phyloP scores from a whole-genome alignment of 2,329 filamentous ascomycete species.

The Stagonosporopsis vannaccii region DNA sequence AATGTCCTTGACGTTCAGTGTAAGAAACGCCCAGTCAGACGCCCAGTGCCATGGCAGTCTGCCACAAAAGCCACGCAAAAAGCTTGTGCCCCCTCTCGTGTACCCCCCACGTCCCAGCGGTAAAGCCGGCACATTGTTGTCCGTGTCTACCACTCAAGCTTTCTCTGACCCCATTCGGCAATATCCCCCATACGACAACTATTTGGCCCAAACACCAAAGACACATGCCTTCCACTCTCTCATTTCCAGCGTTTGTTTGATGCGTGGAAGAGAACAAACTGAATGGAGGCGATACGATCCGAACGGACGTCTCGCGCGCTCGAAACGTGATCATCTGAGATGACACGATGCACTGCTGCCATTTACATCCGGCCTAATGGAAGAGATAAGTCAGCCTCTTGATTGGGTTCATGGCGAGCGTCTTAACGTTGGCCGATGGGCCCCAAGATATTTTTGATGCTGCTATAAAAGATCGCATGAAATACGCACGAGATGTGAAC shows the following conservation, averaged over 20 bases:
- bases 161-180: neutral
- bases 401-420: neutral
- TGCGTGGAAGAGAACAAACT: neutral
- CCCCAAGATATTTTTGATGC: neutral
- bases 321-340: neutral
- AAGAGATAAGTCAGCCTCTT: too few species aligned
- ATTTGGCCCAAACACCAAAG: too few species aligned
- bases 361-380: too few species aligned
- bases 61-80: neutral
- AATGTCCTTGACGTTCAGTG: neutral
- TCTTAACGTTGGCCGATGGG: neutral
- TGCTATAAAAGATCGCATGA: neutral
- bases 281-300: neutral
- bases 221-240: too few species aligned
- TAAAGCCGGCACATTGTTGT: neutral
- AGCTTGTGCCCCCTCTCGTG: neutral
- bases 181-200: neutral
- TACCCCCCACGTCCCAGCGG: neutral
- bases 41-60: neutral
- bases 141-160: neutral
- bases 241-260: neutral
- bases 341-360: neutral
- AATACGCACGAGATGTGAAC: neutral
- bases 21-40: conserved; percentile 2
- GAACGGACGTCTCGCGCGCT: neutral